Base-by-base conservation (phyloP, 768 basidiomycete genomes). In the Lentinula sp. region DNA sequence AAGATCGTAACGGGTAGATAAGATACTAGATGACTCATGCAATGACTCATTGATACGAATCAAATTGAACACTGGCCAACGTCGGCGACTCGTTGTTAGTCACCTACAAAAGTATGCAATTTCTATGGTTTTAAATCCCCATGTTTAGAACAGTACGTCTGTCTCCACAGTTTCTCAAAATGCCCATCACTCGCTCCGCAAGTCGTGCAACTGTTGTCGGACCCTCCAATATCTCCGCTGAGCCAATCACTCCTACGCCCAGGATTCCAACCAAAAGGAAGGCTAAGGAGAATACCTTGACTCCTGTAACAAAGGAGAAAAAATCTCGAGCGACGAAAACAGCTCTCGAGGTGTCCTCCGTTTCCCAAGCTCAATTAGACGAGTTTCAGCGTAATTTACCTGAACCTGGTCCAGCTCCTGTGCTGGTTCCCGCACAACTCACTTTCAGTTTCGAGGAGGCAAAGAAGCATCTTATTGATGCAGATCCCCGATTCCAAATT, bases 361-460 rank as follows among this genome's bases (percentile, higher is more conserved):
- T 64, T 58, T 56, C 50, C 42, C 64, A 65, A 28, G 62, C 40
- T 28, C 45, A 55, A 21, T 46, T 58, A 35, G 61, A 65, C 58
- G 21, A 64, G 18, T 59, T 57, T 64, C 46, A 57, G 54, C 23
- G 51, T 52, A 57, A 53, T 49, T 45, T 50, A 5, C 40, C 50
- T n/a, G 59, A 60, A 7, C 37, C 59, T n/a, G 54, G 59, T 18
- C 49, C 61, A 53, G 67, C 68, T 21, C 65, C 69, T 31, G 69
- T 70, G 16, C 69, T 88, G 39, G 80, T 95, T 10, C 89, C 92
- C 4, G 86, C 90, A 1, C 74, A 80, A 7, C 80, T 95, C 37
- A 80, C 81, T 5, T 95, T 95, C 74, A 81, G 83, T n/a, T 86
- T 93, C 64, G 82, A 86, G 50, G 83, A 85, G 7, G 93, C 91